Base-by-base conservation (phyloP, 371 early-diverging fungal species). In the Lichtheimia ornata region DNA sequence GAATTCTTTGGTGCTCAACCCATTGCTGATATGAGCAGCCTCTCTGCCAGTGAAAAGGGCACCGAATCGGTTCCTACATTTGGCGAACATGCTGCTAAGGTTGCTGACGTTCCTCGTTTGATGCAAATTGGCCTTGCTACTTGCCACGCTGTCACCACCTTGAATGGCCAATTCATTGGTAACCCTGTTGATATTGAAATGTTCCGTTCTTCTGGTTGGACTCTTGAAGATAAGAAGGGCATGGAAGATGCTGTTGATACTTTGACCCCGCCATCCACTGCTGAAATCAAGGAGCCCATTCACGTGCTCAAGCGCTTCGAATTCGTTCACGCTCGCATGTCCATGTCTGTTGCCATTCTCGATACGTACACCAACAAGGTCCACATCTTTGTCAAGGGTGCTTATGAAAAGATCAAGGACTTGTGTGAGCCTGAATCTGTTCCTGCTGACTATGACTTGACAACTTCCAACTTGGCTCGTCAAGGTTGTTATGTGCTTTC, bases 171-270 rank as follows among this genome's bases (percentile, higher is more conserved):
- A 50, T 81, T 77, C 25, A 82, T 94, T 44, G 97, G 97, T 6
- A 94, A 96, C 77, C 90, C 91, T 22, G 87, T 96, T 47, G 97
- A 96, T 63, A 81, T 94, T 51, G 93, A 93, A 71, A 86, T 91
- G 77, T 91, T 94, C 79, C 69, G 77, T n/a, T 85, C 85, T 35
- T 72, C 69, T 72, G 58, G 65, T 1, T 72, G 72, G 72, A 61
- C 56, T 22, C 54, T 76, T 20, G 14, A 53, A 28, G 40, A 59
- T 4, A 12, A 69, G 4, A 35, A 35, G 35, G 35, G 35, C 2
- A 35, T 35, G 2, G 61, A 65, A 18, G 61, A 65, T 25, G 44
- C 62, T 18, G 55, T 74, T 13, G 72, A 76, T 49, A 76, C 70
- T n/a, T 35, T 71, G n/a, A 20, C 42, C 14, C 65, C 68, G 6